Percentiles rank a stretch among this genome's conserved stretches.
Evolutionary conservation across 2,329 filamentous ascomycete genomes (phyloP).

Genomic region (Fusarium ambrosium): DNA sequence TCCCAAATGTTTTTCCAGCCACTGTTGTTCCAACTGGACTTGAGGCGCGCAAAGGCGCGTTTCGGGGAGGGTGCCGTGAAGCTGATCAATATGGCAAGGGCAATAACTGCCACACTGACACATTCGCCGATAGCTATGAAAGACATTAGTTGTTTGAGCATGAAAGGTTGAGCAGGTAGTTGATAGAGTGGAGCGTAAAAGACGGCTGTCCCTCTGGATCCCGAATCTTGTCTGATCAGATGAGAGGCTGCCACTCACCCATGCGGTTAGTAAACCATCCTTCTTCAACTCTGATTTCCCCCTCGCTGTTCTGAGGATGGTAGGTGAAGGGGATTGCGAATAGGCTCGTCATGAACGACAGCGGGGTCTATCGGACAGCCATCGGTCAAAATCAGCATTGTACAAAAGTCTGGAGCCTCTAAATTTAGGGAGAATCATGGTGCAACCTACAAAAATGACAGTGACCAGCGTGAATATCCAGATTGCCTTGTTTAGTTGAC

Average conservation of each 20-base stretch:
- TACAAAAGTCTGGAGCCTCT: not conserved
- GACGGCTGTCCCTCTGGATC: not conserved
- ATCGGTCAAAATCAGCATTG: not conserved
- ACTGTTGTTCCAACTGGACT: not conserved
- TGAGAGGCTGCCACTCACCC: not conserved
- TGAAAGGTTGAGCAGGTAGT: not conserved
- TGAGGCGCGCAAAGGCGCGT: not conserved
- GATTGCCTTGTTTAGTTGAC: constrained; percentile 24
- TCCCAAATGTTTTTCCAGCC: not conserved
- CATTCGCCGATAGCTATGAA: not conserved
- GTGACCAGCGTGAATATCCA: constrained; percentile 30
- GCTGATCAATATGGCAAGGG: not conserved
- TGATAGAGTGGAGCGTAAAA: not conserved
- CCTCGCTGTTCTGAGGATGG: constrained; percentile 23
- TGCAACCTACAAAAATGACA: constrained; percentile 27
- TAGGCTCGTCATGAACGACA: constrained; percentile 32
- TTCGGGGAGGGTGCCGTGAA: not conserved
- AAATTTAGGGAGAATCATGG: not conserved
- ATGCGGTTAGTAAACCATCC: not conserved
- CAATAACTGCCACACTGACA: not conserved
- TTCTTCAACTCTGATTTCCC: constrained; percentile 8
- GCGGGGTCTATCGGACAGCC: constrained; percentile 16
- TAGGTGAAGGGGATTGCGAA: constrained; percentile 20
- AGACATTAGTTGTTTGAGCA: not conserved
- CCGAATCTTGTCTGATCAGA: not conserved